Percentiles rank a stretch among this genome's conserved stretches.
These are phyloP conservation scores for Voacanga thouarsii DNA, from an alignment of 257 asterid genomes.

Conservation along the genomic window DNA sequence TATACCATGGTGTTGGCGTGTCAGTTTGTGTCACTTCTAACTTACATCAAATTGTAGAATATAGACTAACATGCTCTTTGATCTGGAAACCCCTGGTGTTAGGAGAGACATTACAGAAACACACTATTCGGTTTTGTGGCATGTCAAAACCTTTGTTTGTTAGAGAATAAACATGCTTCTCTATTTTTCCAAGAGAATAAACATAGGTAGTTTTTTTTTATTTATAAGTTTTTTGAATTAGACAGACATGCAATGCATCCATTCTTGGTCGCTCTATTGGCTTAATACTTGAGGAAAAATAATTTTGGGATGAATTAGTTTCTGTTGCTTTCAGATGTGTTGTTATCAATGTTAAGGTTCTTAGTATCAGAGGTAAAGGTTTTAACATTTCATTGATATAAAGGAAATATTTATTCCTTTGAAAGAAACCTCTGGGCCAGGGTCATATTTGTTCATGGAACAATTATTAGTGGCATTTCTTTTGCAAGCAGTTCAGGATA, in stretches of 20 bases:
- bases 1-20: not conserved
- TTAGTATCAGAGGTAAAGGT: not conserved
- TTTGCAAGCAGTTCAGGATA: not conserved
- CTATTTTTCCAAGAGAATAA: not conserved
- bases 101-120: not conserved
- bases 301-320: not conserved
- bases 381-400: not conserved
- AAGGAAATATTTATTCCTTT: not conserved
- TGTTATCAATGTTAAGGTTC: not conserved
- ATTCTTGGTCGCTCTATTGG: not conserved
- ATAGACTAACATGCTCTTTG: not conserved
- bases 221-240: not conserved
- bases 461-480: not conserved
- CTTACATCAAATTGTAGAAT: not conserved
- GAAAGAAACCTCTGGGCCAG: not conserved
- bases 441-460: not conserved
- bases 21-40: not conserved
- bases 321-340: not conserved
- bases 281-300: not conserved
- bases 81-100: not conserved
- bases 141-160: not conserved
- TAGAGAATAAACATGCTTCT: not conserved
- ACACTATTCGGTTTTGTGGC: not conserved
- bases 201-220: not conserved
- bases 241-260: not conserved